Conservation (phyloP, 192 early-diverging fungal species). For the Kickxella alabastrina region DNA sequence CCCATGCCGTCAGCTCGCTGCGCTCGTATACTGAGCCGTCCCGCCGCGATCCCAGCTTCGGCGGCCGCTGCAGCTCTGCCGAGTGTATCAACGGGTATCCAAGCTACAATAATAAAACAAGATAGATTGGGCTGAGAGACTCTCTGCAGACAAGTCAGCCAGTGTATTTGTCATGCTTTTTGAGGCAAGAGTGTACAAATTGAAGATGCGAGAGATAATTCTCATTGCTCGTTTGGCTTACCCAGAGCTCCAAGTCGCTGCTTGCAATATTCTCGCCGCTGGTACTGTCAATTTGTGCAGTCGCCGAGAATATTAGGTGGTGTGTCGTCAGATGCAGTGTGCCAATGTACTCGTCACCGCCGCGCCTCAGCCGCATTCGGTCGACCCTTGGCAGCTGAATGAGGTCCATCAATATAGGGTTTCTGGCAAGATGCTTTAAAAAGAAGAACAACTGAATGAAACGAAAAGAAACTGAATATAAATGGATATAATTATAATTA, state of each 20-base stretch:
- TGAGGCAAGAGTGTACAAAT: too few species aligned
- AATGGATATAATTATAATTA: background rate
- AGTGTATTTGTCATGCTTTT: too few species aligned
- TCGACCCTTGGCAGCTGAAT: slow-evolving; percentile 31
- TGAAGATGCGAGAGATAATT: too few species aligned
- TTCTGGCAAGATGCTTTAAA: background rate
- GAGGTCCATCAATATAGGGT: slow-evolving; percentile 26
- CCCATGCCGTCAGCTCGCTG: slow-evolving; percentile 22
- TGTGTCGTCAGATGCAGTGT: slow-evolving; percentile 73
- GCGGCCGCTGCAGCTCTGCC: slow-evolving; percentile 52
- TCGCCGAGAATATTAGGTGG: slow-evolving; percentile 66
- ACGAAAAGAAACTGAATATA: background rate
- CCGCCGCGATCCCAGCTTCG: slow-evolving; percentile 5
- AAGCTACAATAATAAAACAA: too few species aligned
- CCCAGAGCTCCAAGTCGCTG: background rate
- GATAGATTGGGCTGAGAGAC: too few species aligned
- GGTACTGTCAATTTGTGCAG: background rate
- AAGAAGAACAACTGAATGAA: background rate
- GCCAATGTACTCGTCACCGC: slow-evolving; percentile 20
- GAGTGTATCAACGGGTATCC: slow-evolving; percentile 82
- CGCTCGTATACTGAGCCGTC: background rate
- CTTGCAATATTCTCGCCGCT: background rate
- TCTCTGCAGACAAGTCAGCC: too few species aligned
- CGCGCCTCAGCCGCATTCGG: slow-evolving; percentile 36
- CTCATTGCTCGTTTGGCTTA: too few species aligned